Evolutionary conservation across 2,329 filamentous ascomycete genomes (phyloP), one percentile per base, ranked within the genome.

Genomic region (Neonectria faginata): DNA sequence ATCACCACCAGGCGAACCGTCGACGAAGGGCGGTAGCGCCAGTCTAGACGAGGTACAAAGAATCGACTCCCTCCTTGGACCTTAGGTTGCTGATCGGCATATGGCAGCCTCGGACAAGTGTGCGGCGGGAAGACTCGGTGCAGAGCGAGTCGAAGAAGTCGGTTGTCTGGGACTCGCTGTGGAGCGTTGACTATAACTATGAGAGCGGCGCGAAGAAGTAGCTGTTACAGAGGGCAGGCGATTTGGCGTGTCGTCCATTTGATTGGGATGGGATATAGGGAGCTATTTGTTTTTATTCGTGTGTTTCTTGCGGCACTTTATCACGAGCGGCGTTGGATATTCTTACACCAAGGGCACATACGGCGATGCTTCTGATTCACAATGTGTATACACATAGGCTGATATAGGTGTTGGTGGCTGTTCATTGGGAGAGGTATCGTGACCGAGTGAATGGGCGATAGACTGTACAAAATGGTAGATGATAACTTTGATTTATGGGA

Each of bases 151-250:
- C 75, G n/a, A 86, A 82, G 76, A 85, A 78, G 70, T 87, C 85
- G 29, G 79, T 89, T 4, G 82, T 89, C 10, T 91, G 87, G 87
- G 87, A 89, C 68, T 83, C 85, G 12, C 76, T 90, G 16, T 90
- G 88, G 88, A 87, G 82, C 66, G 73, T 89, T 27, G 87, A 90
- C 70, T 81, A 88, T 50, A 87, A 80, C 66, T 84, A 86, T 54
- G 86, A 86, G 68, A 84, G 81, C 45, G 70, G 73, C 2, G 57
- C 61, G n/a, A 76, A 70, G 68, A 75, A 67, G 66, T 75, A 70
- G 66, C n/a, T 54, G 52, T 55, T 18, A 44, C 58, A 44, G 20
- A 60, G 44, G 54, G 11, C 22, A 5, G 52, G 59, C 55, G 39
- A 57, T 52, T 20, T n/a, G 44, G 54, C 57, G 51, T 47, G 55